Conservation (phyloP, 2,329 filamentous ascomycete species). For the Trichoderma aggressivum region DNA sequence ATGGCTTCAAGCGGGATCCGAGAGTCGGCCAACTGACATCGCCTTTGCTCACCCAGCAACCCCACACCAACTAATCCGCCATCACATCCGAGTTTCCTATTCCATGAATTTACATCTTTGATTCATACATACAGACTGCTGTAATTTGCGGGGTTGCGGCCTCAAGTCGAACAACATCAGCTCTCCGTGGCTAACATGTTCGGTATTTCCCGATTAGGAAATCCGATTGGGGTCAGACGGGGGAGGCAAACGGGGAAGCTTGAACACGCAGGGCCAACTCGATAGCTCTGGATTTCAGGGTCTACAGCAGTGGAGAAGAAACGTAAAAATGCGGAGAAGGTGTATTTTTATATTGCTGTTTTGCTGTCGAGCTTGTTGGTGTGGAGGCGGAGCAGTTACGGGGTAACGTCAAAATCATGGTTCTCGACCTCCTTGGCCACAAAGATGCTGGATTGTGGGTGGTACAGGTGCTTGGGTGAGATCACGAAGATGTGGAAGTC, state of each 20-base stretch:
- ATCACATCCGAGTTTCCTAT: background rate
- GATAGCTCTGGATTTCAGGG: slow-evolving; percentile 10
- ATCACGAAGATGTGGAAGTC: slow-evolving; percentile 3
- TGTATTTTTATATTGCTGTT: background rate
- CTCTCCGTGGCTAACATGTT: background rate
- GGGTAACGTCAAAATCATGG: background rate
- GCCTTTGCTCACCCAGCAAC: background rate
- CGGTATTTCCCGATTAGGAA: slow-evolving; percentile 23
- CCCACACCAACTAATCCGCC: background rate
- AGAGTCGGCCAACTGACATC: background rate
- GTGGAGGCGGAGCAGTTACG: background rate
- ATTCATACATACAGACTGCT: background rate
- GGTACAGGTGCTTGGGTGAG: background rate
- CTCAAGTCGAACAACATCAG: background rate
- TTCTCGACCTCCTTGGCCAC: slow-evolving; percentile 2
- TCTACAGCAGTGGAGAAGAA: background rate
- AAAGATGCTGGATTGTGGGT: background rate
- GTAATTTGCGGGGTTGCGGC: background rate
- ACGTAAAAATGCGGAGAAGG: background rate
- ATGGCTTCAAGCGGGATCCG: slow-evolving; percentile 9
- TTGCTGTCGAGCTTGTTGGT: background rate
- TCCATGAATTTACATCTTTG: background rate
- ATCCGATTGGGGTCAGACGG: slow-evolving; percentile 20
- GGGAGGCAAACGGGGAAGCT: background rate
- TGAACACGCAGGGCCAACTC: slow-evolving; percentile 5